Base-by-base conservation (phyloP, 1,139 yeast species). In the Pichia sp. region DNA sequence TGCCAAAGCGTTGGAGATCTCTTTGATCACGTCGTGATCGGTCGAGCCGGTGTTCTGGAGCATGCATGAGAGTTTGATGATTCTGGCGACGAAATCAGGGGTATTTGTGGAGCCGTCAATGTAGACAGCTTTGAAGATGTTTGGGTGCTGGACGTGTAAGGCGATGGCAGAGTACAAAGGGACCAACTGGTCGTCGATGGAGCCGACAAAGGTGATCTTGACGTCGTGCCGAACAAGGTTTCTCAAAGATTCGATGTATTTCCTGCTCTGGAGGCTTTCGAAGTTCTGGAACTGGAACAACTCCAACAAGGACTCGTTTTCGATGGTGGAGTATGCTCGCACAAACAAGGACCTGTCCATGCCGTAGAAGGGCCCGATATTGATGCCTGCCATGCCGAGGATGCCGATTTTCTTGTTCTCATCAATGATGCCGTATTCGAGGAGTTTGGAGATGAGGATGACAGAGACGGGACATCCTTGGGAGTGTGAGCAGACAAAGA, bases 381-480 rank as follows among this genome's bases (percentile, higher is more conserved):
- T 89, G 26, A 90, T 81, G 1, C 98, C 98, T 0, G 98, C 98
- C 98, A 93, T 93, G 1, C 93, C 95, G 48, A 93, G 70, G 23
- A 93, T 73, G 0, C 95, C 90, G 21, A 90, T 75, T 42, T 79
- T 71, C 60, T 84, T 83, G 34, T 67, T 67, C 18, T 69, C 66
- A 8, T 73, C 74, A 19, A 89, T 77, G 25, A 87, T 75, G 0
- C 93, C 95, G 58, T 81, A 76, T 56, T 80, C 83, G 8, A 93
- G 78, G 44, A 93, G 73, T 58, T 79, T 76, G 0, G 96, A 87
- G 34, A 90, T 70, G 30, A 93, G 67, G 46, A 89, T 85, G 1
- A 89, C 82, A 0, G 96, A 82, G 0, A 93, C 98, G 0, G 96
- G 97, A 51, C 95, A 85, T 0, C 99, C 98, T 68, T 93, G 99